phyloP scores from a whole-genome alignment of 768 basidiomycete species.

The Pleurotus cornucopiae region DNA sequence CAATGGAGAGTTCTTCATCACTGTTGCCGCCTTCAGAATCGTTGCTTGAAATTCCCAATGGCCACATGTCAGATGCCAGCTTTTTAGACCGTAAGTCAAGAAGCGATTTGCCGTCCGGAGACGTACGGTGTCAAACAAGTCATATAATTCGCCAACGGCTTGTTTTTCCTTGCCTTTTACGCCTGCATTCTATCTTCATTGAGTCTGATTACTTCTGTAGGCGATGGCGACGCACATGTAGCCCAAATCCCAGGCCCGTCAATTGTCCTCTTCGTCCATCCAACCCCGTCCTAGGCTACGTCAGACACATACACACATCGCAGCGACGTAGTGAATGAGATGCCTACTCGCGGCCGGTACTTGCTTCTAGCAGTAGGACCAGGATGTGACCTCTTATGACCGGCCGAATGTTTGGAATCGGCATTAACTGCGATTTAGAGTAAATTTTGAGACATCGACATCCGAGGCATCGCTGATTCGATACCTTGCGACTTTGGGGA shows the following conservation, averaged over 20 bases:
- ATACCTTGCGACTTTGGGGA: too few relatives aligned
- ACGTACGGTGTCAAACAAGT: conserved; percentile 73
- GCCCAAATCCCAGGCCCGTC: conserved; percentile 87
- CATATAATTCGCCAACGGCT: conserved; percentile 71
- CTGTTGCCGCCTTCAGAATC: conserved; percentile 29
- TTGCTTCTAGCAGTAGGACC: background rate
- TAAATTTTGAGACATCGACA: too few relatives aligned
- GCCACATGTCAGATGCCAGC: conserved; percentile 75
- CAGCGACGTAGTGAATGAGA: background rate
- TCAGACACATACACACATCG: background rate
- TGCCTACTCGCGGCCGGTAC: conserved; percentile 1
- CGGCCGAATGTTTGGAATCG: too few relatives aligned
- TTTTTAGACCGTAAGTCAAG: conserved; percentile 21
- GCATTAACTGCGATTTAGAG: too few relatives aligned
- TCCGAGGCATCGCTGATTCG: too few relatives aligned
- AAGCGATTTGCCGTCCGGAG: too few relatives aligned
- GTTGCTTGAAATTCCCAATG: conserved; percentile 27
- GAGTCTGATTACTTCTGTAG: background rate
- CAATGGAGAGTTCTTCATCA: conserved; percentile 49
- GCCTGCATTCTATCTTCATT: conserved; percentile 24
- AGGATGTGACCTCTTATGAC: background rate
- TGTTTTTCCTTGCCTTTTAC: conserved; percentile 82
- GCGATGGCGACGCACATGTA: conserved; percentile 45
- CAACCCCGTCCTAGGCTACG: background rate
- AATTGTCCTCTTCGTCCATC: conserved; percentile 57